A percentile compares a stretch with the other conserved stretches of the same genome.
Evolutionary conservation across 2,329 filamentous ascomycete species (phyloP).

Genomic region (Penicillium sp.): DNA sequence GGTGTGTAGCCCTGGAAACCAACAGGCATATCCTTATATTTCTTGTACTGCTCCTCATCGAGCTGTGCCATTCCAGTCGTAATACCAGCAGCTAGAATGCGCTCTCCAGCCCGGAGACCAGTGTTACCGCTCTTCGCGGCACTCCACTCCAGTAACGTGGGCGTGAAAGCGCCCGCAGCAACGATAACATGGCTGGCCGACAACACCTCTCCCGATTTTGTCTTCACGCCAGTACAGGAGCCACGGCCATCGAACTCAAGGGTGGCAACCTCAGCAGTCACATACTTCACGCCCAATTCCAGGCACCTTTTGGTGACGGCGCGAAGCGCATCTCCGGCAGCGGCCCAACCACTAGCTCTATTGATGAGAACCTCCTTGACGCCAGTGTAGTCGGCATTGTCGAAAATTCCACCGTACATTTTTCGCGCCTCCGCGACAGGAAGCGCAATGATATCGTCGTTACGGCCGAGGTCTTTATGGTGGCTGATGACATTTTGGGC

Average conservation of each 20-base stretch:
- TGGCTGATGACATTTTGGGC: constrained; percentile 51
- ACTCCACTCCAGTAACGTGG: constrained; percentile 45
- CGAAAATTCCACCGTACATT: constrained; percentile 60
- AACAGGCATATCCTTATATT: constrained; percentile 45
- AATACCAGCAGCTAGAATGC: constrained; percentile 51
- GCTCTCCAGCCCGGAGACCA: constrained; percentile 52
- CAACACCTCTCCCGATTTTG: constrained; percentile 22
- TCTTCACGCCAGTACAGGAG: constrained; percentile 34
- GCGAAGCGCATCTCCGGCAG: constrained; percentile 59
- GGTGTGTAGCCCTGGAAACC: constrained; percentile 48
- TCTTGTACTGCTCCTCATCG: constrained; percentile 35
- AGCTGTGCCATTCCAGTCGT: constrained; percentile 51
- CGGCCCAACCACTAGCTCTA: constrained; percentile 62
- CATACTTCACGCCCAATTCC: constrained; percentile 60
- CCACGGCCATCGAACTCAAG: constrained; percentile 52
- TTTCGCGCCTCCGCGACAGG: constrained; percentile 55
- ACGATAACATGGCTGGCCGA: constrained; percentile 30
- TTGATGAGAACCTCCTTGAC: constrained; percentile 61
- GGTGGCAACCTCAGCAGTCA: constrained; percentile 40
- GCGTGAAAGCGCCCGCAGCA: constrained; percentile 34
- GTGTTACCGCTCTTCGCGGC: constrained; percentile 38
- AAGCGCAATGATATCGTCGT: constrained; percentile 48
- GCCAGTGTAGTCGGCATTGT: constrained; percentile 59
- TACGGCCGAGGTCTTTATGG: constrained; percentile 51
- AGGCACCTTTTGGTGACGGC: constrained; percentile 56